Conservation (phyloP, 192 early-diverging fungal species). For the Umbelopsis ramanniana region DNA sequence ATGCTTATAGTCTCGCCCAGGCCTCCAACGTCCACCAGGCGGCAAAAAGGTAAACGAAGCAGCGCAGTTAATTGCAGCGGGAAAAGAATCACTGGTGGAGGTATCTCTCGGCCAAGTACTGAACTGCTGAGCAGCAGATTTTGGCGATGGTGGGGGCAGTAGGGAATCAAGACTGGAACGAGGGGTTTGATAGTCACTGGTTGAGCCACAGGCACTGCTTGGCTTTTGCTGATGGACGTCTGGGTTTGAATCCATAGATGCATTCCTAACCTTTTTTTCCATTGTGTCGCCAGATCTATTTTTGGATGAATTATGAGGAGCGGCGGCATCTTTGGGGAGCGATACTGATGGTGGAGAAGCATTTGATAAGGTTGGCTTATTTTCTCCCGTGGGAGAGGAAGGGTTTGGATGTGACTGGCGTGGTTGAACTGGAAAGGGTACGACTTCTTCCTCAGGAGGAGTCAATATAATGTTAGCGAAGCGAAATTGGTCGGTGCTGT, state of each 20-base stretch:
- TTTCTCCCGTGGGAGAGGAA: not conserved
- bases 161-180: no score
- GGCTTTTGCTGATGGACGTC: not conserved
- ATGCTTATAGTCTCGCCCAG: not conserved
- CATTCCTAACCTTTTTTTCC: slow-evolving; percentile 9
- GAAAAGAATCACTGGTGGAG: not conserved
- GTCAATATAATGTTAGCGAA: not conserved
- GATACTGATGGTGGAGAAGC: no score
- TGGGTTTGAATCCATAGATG: slow-evolving; percentile 19
- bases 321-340: no score
- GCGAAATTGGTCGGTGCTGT: not conserved
- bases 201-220: not conserved
- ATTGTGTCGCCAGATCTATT: slow-evolving; percentile 21
- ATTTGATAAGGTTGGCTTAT: not conserved
- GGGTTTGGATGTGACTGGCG: not conserved
- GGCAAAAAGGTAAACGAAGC: not conserved
- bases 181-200: not conserved
- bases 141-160: no score
- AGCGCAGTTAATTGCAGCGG: slow-evolving; percentile 5
- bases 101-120: not conserved
- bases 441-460: not conserved
- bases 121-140: not conserved
- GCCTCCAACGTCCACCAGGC: not conserved
- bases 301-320: slow-evolving; percentile 14
- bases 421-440: not conserved